A percentile compares a stretch with the other conserved stretches of the same genome.
These are phyloP conservation scores for Hordeum pubiflorum DNA, from an alignment of 202 grass and related monocot genomes.

Conservation along the genomic window DNA sequence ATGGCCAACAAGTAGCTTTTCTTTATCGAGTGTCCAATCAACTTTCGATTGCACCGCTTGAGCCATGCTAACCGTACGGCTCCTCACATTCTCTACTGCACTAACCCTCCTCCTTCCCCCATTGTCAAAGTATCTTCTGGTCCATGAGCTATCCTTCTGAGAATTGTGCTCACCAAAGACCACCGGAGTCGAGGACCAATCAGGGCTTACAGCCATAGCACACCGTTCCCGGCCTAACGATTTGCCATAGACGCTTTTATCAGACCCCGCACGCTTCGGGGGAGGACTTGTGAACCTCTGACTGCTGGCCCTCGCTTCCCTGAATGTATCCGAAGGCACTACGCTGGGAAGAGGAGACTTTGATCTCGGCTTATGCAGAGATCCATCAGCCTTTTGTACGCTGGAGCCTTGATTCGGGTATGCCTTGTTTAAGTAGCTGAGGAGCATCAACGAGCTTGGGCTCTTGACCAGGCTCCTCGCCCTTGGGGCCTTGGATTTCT, in stretches of 20 bases:
- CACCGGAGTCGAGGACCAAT: constrained; percentile 18
- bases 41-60: constrained; percentile 27
- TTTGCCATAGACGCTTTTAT: constrained; percentile 59
- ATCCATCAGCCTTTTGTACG: background rate
- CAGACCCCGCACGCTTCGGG: constrained; percentile 44
- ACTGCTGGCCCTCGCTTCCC: constrained; percentile 49
- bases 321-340: constrained; percentile 57
- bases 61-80: constrained; percentile 31
- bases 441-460: constrained; percentile 32
- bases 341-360: constrained; percentile 59
- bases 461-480: constrained; percentile 44
- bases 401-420: constrained; percentile 20
- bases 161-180: constrained; percentile 25
- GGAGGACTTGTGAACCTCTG: constrained; percentile 60
- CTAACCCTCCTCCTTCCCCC: constrained; percentile 52
- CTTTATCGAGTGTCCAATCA: constrained; percentile 54
- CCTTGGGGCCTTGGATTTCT: background rate
- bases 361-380: constrained; percentile 34
- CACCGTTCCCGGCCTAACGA: constrained; percentile 32
- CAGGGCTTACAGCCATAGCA: constrained; percentile 15
- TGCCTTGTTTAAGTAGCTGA: constrained; percentile 40
- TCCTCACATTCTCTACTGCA: constrained; percentile 26
- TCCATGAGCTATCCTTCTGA: constrained; percentile 38
- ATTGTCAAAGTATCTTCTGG: constrained; percentile 50
- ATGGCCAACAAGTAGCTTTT: constrained; percentile 53